Conservation (phyloP, 441 rosid species). For the Erodium trifolium region DNA sequence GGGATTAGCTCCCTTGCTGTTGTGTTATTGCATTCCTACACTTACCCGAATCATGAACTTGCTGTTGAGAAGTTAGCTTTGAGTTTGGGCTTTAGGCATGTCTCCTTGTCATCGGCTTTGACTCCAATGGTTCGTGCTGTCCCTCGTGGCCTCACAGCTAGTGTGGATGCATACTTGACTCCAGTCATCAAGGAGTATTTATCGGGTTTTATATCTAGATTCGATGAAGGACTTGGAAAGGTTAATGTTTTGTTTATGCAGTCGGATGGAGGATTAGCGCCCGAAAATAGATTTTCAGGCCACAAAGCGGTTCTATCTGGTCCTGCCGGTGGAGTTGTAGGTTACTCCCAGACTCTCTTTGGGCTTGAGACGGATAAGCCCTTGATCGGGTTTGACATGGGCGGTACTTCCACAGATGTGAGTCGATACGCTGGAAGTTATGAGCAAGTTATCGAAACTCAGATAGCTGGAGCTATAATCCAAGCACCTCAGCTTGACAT, state of each 20-base stretch:
- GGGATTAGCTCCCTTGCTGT: conserved; percentile 89
- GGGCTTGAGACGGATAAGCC: conserved; percentile 87
- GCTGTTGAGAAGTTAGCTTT: conserved; percentile 67
- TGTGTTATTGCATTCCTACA: conserved; percentile 83
- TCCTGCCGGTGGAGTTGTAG: conserved; percentile 98
- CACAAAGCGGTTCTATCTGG: conserved; percentile 95
- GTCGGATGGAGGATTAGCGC: conserved; percentile 96
- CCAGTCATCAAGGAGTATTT: conserved; percentile 85
- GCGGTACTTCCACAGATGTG: conserved; percentile 94
- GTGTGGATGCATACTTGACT: conserved; percentile 90
- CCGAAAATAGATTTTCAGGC: conserved; percentile 83
- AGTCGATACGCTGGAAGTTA: conserved; percentile 93
- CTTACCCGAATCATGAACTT: conserved; percentile 71
- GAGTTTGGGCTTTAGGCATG: conserved; percentile 77
- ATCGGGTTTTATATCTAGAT: conserved; percentile 77
- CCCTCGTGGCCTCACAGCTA: conserved; percentile 91
- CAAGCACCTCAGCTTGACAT: conserved; percentile 98
- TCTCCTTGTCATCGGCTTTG: conserved; percentile 78
- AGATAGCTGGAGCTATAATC: conserved; percentile 88
- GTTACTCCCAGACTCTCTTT: conserved; percentile 88
- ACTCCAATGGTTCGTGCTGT: conserved; percentile 95
- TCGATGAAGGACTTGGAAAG: conserved; percentile 64
- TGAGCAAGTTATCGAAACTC: conserved; percentile 87
- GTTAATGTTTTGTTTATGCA: conserved; percentile 91
- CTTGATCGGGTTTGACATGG: conserved; percentile 96